phyloP scores from a whole-genome alignment of 305 asterid genomes.

The Vinca major region DNA sequence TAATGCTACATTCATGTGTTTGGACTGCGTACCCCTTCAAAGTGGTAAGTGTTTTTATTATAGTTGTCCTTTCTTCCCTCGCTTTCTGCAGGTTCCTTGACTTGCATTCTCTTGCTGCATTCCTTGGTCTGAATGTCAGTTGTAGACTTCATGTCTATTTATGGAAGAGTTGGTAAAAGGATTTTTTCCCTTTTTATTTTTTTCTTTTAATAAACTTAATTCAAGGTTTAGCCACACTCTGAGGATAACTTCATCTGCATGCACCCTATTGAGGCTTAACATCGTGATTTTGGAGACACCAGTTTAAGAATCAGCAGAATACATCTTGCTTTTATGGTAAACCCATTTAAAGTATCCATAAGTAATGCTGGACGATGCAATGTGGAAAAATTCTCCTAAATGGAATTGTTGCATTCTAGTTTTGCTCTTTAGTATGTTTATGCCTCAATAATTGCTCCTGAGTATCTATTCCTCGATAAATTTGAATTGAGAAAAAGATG shows the following conservation, averaged over 20 bases:
- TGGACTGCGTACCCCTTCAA: conserved; percentile 40
- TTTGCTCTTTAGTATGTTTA: not conserved
- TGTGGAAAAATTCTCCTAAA: not conserved
- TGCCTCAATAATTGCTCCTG: not conserved
- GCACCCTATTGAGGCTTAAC: not conserved
- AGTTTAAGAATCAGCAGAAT: not conserved
- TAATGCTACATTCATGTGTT: conserved; percentile 67
- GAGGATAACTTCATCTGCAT: not conserved
- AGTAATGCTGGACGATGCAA: not conserved
- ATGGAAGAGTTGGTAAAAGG: not conserved
- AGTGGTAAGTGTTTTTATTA: conserved; percentile 31
- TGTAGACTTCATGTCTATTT: not conserved
- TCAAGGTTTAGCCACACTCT: not conserved
- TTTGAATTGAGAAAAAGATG: not conserved
- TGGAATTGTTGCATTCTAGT: not conserved
- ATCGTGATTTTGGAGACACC: not conserved
- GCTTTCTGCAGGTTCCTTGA: not conserved
- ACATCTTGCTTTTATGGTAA: not conserved
- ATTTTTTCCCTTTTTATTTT: not conserved
- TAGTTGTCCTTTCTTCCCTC: conserved; percentile 9
- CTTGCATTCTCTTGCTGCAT: conserved; percentile 1
- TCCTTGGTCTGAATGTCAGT: not conserved
- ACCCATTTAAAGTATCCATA: not conserved
- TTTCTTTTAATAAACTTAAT: too few species aligned
- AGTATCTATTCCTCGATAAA: not conserved